phyloP scores from a whole-genome alignment of 1,284 basidiomycete species.

The Vanrija sp. region DNA sequence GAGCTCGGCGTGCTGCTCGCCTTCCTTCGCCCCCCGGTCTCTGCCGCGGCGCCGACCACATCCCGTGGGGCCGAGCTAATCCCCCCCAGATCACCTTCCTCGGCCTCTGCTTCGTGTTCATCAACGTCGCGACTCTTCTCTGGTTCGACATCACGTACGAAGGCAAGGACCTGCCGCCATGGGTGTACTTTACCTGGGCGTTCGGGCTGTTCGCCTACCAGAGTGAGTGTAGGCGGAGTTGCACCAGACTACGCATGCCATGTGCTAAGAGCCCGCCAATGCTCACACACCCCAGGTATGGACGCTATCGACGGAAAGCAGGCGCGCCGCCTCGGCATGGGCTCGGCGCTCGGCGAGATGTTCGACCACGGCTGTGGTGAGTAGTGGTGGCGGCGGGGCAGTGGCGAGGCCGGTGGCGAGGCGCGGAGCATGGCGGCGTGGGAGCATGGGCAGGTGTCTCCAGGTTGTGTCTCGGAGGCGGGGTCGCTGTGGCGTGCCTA shows the following conservation, averaged over 20 bases:
- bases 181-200: conserved; percentile 88
- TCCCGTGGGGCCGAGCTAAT: not conserved
- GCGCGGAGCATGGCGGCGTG: no score
- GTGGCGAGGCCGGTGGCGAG: no score
- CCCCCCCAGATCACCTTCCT: conserved; percentile 67
- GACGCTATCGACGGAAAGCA: conserved; percentile 70
- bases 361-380: conserved; percentile 71
- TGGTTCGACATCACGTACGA: conserved; percentile 76
- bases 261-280: no score
- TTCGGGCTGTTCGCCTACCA: conserved; percentile 90
- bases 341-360: conserved; percentile 90
- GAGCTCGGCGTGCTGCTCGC: not conserved
- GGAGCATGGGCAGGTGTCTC: not conserved
- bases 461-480: not conserved
- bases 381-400: conserved; percentile 4
- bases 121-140: conserved; percentile 80
- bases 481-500: not conserved
- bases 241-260: no score
- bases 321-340: conserved; percentile 90
- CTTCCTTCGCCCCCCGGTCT: not conserved
- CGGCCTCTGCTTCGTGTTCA: conserved; percentile 74
- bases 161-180: conserved; percentile 63
- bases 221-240: conserved; percentile 59
- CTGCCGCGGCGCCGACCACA: not conserved
- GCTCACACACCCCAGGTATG: conserved; percentile 38